Percentiles rank a stretch among this genome's conserved stretches.
These are phyloP conservation scores for Inga oerstediana DNA, from an alignment of 306 rosid species.

Conservation along the genomic window DNA sequence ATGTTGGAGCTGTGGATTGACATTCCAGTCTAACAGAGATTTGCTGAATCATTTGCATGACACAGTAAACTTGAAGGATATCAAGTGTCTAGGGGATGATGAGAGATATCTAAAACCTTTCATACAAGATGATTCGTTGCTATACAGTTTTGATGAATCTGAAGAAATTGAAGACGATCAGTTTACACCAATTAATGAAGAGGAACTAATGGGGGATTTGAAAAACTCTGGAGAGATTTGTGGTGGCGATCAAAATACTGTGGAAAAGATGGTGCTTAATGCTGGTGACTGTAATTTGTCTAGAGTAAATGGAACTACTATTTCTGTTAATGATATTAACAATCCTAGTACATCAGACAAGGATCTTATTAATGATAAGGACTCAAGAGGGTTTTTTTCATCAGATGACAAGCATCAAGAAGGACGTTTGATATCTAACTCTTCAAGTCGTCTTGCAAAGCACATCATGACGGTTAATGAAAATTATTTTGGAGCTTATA, in stretches of 20 bases:
- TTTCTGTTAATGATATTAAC: slow-evolving; percentile 42
- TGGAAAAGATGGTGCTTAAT: slow-evolving; percentile 35
- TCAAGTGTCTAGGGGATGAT: slow-evolving; percentile 60
- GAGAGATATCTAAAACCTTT: slow-evolving; percentile 81
- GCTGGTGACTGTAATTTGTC: slow-evolving; percentile 14
- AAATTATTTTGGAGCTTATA: slow-evolving; percentile 82
- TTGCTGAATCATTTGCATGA: slow-evolving; percentile 76
- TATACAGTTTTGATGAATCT: slow-evolving; percentile 76
- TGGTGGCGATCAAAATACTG: slow-evolving; percentile 31
- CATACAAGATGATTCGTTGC: slow-evolving; percentile 68
- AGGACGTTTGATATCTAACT: slow-evolving; percentile 36
- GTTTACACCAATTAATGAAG: slow-evolving; percentile 41
- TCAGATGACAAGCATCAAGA: slow-evolving; percentile 38
- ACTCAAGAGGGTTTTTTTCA: slow-evolving; percentile 38
- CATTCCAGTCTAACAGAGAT: slow-evolving; percentile 53
- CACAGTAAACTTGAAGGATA: slow-evolving; percentile 38
- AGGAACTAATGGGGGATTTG: slow-evolving; percentile 50
- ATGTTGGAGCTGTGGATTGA: slow-evolving; percentile 84
- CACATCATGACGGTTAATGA: slow-evolving; percentile 76
- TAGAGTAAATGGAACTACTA: slow-evolving; percentile 32
- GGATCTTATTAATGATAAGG: slow-evolving; percentile 36
- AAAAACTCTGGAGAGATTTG: slow-evolving; percentile 45
- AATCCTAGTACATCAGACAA: slow-evolving; percentile 44
- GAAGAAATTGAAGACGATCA: slow-evolving; percentile 72
- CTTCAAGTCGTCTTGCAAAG: slow-evolving; percentile 50